phyloP scores from a whole-genome alignment of 2,329 filamentous ascomycete genomes.

The Penicillium nordicum region DNA sequence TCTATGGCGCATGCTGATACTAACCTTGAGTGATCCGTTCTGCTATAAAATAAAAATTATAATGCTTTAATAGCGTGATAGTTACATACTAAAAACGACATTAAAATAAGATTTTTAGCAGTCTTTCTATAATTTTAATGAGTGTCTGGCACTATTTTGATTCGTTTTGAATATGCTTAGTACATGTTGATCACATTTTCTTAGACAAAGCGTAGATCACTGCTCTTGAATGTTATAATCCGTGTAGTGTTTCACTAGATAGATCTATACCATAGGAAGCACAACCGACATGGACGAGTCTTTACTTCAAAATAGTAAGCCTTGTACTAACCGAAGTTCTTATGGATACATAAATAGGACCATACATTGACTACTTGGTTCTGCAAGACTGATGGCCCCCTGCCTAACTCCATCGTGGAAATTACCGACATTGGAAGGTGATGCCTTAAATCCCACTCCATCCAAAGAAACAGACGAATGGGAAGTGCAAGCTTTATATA shows the following conservation, averaged over 20 bases:
- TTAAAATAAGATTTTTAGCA: background rate
- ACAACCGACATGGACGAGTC: background rate
- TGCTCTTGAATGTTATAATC: too few relatives aligned
- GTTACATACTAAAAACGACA: background rate
- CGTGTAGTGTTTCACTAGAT: background rate
- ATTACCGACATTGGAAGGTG: background rate
- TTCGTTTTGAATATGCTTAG: background rate
- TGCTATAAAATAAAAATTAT: background rate
- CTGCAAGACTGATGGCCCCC: background rate
- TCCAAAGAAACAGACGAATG: background rate
- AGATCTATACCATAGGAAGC: background rate
- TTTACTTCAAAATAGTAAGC: background rate
- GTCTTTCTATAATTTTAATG: background rate
- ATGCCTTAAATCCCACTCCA: background rate
- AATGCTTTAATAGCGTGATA: background rate
- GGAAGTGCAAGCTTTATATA: background rate
- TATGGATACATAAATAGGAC: background rate
- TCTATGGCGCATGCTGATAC: background rate
- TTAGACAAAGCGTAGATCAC: background rate
- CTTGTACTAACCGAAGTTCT: background rate
- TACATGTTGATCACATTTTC: background rate
- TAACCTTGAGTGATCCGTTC: too few relatives aligned
- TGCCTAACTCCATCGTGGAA: background rate
- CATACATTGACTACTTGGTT: background rate
- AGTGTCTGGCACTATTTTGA: background rate